phyloP scores from a whole-genome alignment of 352 stramenopile genomes.

The Globisporangium cylindrosporum region DNA sequence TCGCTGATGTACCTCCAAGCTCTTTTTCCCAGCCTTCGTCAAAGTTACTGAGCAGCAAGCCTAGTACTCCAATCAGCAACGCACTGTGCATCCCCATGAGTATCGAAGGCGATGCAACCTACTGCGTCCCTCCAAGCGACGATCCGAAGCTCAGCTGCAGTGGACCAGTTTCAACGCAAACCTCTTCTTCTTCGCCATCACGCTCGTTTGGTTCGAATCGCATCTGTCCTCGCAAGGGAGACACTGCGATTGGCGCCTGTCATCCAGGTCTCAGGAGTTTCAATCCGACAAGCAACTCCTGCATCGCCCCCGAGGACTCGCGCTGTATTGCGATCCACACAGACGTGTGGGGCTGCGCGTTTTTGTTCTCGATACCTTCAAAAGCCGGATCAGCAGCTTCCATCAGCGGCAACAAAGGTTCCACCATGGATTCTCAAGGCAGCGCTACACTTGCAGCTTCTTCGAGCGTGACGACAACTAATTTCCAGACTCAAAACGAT shows the following conservation, averaged over 20 bases:
- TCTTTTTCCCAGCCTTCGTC: neutral
- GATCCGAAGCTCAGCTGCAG: constrained; percentile 2
- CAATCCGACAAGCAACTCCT: constrained; percentile 1
- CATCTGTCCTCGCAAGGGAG: constrained; percentile 8
- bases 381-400: neutral
- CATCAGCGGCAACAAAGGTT: neutral
- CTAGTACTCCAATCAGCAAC: neutral
- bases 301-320: constrained; percentile 6
- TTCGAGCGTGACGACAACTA: neutral
- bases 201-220: neutral
- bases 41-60: no score
- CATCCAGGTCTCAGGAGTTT: neutral
- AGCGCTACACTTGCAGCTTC: neutral
- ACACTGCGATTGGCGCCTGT: neutral
- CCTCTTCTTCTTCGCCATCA: neutral
- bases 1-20: neutral
- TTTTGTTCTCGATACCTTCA: neutral
- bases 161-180: neutral
- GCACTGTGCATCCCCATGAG: neutral
- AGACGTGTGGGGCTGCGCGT: neutral
- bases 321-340: neutral
- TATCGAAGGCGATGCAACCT: constrained; percentile 1
- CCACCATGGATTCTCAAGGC: neutral
- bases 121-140: neutral
- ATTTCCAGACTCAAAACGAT: neutral